Percentiles rank a stretch among this genome's conserved stretches.
Conservation (phyloP, 2,329 filamentous ascomycete species). For the Colletotrichum lini region DNA sequence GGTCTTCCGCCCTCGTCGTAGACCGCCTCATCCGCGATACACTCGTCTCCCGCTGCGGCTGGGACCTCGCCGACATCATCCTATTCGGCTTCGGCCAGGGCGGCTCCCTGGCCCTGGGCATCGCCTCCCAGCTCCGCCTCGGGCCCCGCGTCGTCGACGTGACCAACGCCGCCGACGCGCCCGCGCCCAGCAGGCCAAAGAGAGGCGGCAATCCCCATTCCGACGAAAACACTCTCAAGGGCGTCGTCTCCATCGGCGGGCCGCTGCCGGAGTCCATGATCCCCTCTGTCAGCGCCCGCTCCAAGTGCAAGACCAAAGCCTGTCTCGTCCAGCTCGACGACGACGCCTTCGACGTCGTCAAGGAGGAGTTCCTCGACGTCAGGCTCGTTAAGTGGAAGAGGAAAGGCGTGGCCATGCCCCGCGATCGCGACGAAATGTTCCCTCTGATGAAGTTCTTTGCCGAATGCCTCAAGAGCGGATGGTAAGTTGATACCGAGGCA, state of each 20-base stretch:
- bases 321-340: slow-evolving; percentile 74
- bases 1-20: slow-evolving; percentile 62
- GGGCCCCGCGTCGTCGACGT: slow-evolving; percentile 54
- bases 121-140: slow-evolving; percentile 62
- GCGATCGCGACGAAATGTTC: slow-evolving; percentile 85
- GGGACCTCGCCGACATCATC: slow-evolving; percentile 71
- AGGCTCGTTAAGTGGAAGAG: slow-evolving; percentile 79
- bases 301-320: slow-evolving; percentile 74
- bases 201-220: slow-evolving; percentile 17
- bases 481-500: slow-evolving; percentile 22
- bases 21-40: slow-evolving; percentile 65
- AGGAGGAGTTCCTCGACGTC: slow-evolving; percentile 76
- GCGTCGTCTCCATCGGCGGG: slow-evolving; percentile 75
- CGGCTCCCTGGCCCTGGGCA: slow-evolving; percentile 72
- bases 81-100: slow-evolving; percentile 79
- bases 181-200: neutral
- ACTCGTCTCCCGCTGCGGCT: slow-evolving; percentile 71
- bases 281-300: slow-evolving; percentile 58
- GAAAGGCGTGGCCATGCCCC: slow-evolving; percentile 85
- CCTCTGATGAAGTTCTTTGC: slow-evolving; percentile 91
- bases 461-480: slow-evolving; percentile 66
- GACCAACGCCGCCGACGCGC: slow-evolving; percentile 42
- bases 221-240: slow-evolving; percentile 58
- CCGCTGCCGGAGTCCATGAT: slow-evolving; percentile 68
- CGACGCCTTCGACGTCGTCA: slow-evolving; percentile 74